phyloP scores from a whole-genome alignment of 2,329 filamentous ascomycete species.

The Sporothrix schenckii region DNA sequence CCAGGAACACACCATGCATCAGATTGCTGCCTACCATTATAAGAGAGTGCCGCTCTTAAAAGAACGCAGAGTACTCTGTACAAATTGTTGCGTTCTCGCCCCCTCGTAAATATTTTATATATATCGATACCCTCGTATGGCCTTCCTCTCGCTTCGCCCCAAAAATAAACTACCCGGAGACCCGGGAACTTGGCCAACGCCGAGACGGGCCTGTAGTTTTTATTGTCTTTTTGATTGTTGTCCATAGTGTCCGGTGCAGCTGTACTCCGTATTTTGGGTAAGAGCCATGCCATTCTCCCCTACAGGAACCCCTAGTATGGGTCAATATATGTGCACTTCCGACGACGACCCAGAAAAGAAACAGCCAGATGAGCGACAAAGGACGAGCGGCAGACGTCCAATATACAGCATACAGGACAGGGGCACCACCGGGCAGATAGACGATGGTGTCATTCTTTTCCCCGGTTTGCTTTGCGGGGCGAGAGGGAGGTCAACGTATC shows the following conservation, averaged over 20 bases:
- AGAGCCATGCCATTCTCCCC: background rate
- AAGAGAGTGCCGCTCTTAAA: too few relatives aligned
- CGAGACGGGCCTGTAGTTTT: constrained; percentile 9
- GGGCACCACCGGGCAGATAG: background rate
- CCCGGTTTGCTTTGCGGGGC: constrained; percentile 7
- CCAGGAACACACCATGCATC: too few relatives aligned
- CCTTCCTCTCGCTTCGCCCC: constrained; percentile 8
- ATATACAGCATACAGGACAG: background rate
- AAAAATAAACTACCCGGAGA: constrained; percentile 25
- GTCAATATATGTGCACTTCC: background rate
- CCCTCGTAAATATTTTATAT: background rate
- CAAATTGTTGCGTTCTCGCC: too few relatives aligned
- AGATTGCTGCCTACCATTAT: too few relatives aligned
- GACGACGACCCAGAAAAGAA: constrained; percentile 10
- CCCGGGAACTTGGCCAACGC: constrained; percentile 23
- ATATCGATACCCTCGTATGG: background rate
- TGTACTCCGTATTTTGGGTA: background rate
- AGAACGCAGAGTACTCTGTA: too few relatives aligned
- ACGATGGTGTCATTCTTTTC: constrained; percentile 22
- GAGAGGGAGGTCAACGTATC: background rate
- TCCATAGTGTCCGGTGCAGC: constrained; percentile 3
- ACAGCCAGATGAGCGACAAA: constrained; percentile 6
- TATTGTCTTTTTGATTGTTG: background rate
- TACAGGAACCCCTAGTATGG: background rate
- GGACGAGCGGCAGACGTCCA: too few relatives aligned